phyloP scores from a whole-genome alignment of 2,329 filamentous ascomycete genomes.

The Chaetomium sp. region DNA sequence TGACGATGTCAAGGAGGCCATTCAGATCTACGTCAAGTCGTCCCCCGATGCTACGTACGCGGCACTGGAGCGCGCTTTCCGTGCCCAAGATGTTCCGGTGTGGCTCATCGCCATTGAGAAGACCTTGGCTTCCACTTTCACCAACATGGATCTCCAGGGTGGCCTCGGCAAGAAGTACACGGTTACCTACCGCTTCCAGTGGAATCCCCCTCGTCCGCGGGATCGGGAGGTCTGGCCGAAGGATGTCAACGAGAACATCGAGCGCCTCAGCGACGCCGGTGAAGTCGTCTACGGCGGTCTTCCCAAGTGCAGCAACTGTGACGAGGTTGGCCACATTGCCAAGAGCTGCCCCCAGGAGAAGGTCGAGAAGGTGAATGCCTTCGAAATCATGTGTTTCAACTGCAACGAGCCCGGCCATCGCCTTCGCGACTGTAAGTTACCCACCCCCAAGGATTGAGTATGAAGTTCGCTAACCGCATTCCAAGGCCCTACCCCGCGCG shows the following conservation, averaged over 20 bases:
- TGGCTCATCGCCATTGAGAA: slow-evolving; percentile 67
- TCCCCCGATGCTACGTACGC: slow-evolving; percentile 59
- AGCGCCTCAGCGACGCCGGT: slow-evolving; percentile 67
- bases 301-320: slow-evolving; percentile 65
- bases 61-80: slow-evolving; percentile 63
- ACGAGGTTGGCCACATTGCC: slow-evolving; percentile 63
- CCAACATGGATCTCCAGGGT: slow-evolving; percentile 73
- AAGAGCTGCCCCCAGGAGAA: slow-evolving; percentile 63
- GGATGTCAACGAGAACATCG: slow-evolving; percentile 59
- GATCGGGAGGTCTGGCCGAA: slow-evolving; percentile 64
- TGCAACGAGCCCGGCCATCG: slow-evolving; percentile 67
- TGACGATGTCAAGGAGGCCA: slow-evolving; percentile 62
- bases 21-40: slow-evolving; percentile 64
- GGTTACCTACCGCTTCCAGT: slow-evolving; percentile 62
- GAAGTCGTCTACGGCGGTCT: slow-evolving; percentile 62
- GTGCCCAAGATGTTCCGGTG: slow-evolving; percentile 54
- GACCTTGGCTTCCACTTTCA: slow-evolving; percentile 57
- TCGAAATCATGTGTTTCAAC: slow-evolving; percentile 63
- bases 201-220: slow-evolving; percentile 59
- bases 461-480: slow-evolving; percentile 22
- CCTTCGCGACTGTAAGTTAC: slow-evolving; percentile 64
- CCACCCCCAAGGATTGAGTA: too few relatives aligned
- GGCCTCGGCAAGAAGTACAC: slow-evolving; percentile 66
- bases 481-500: slow-evolving; percentile 60
- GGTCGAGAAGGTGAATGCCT: slow-evolving; percentile 47